Evolutionary conservation across 225 moss, liverwort and hornwort species (phyloP).

Genomic region (Pleurozium schreberi): DNA sequence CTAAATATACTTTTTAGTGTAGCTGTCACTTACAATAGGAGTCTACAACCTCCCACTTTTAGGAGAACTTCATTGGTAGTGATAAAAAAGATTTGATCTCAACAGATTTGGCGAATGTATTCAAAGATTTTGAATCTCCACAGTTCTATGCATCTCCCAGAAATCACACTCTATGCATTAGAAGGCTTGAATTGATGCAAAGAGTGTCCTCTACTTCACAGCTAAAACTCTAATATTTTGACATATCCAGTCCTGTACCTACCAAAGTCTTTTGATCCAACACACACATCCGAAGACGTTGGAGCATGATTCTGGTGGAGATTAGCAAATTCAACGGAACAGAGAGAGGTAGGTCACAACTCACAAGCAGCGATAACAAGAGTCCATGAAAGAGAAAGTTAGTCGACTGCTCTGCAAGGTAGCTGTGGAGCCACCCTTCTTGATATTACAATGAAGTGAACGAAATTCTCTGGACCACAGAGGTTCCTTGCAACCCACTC

Average conservation of each 20-base stretch:
- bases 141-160: background rate
- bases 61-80: background rate
- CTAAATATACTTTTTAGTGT: too few species aligned
- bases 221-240: too few species aligned
- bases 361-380: background rate
- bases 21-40: background rate
- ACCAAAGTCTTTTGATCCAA: background rate
- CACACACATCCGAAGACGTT: background rate
- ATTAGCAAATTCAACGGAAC: background rate
- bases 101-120: background rate
- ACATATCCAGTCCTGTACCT: background rate
- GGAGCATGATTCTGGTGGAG: background rate
- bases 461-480: slow-evolving; percentile 89
- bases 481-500: slow-evolving; percentile 96
- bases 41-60: background rate
- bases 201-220: background rate
- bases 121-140: background rate
- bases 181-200: background rate
- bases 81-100: background rate
- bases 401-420: slow-evolving; percentile 20
- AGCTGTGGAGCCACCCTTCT: slow-evolving; percentile 29
- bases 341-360: background rate
- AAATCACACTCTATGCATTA: background rate
- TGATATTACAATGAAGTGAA: slow-evolving; percentile 81
- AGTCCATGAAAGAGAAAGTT: background rate